Conservation (phyloP, 2,329 filamentous ascomycete species). For the Pyrenophora tritici-repentis region DNA sequence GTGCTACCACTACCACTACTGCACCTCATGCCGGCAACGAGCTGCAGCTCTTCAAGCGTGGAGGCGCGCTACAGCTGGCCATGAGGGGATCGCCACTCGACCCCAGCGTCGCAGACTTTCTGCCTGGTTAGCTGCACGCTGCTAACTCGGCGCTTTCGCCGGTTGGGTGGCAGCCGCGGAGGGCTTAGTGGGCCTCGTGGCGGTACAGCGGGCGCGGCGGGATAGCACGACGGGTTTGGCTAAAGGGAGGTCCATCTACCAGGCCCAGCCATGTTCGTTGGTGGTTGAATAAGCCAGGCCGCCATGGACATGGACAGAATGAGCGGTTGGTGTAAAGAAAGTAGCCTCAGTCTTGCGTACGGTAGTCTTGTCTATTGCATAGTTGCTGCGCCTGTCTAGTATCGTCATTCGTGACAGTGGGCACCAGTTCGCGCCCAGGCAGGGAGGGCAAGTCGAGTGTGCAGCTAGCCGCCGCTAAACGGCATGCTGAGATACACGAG, state of each 20-base stretch:
- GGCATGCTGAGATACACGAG: constrained; percentile 45
- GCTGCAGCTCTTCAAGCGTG: constrained; percentile 1
- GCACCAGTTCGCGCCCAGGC: constrained; percentile 27
- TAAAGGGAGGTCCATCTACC: constrained; percentile 19
- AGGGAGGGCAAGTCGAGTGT: constrained; percentile 36
- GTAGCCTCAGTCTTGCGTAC: too few relatives aligned
- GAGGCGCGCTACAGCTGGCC: constrained; percentile 13
- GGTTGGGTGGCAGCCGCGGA: constrained; percentile 27
- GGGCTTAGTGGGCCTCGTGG: constrained; percentile 32
- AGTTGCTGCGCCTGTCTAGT: too few relatives aligned
- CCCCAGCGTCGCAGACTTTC: neutral
- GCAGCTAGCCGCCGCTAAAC: constrained; percentile 46
- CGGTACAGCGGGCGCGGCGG: constrained; percentile 33
- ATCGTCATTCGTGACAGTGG: neutral
- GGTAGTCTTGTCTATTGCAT: too few relatives aligned
- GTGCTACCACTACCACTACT: too few relatives aligned
- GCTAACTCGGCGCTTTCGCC: constrained; percentile 25
- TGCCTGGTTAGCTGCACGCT: neutral
- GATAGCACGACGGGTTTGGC: constrained; percentile 21
- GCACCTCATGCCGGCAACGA: constrained; percentile 7
- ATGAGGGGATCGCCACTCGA: constrained; percentile 17
- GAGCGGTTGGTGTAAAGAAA: too few relatives aligned
- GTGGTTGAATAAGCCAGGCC: neutral
- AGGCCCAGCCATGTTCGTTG: constrained; percentile 11
- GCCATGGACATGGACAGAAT: too few relatives aligned